Evolutionary conservation across 148 eudicot genomes (phyloP), one percentile per base, ranked within the genome.

Genomic region (Linanthus parryae): DNA sequence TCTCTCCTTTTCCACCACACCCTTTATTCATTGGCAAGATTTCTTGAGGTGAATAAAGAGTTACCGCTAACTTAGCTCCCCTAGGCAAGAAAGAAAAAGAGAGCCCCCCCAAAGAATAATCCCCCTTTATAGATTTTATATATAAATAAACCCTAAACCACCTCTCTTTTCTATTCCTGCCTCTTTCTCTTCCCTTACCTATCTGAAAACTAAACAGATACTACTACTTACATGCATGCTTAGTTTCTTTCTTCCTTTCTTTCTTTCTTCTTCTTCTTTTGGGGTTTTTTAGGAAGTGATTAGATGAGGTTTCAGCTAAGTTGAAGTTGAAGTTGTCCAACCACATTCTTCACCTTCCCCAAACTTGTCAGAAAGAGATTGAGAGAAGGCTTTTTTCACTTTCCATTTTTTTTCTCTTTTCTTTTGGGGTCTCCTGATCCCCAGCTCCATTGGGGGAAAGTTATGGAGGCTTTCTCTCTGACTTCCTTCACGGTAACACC

Each of bases 401-500:
- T 55, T 71, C 36, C 40, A 33, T 37, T 49, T 34, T 55, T 35
- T 18, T 57, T 60, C 34, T 28, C 35, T 50, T 28, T 42, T 40
- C 42, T 50, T 75, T 72, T 58, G n/a, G n/a, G n/a, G n/a, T n/a
- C n/a, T n/a, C n/a, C n/a, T n/a, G n/a, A n/a, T n/a, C n/a, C n/a
- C n/a, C n/a, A n/a, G n/a, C 37, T 21, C 14, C 48, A 44, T 52
- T 37, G 51, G 48, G 57, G 62, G 68, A 64, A 61, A 79, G 65
- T 49, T 70, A 92, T 92, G 99, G 94, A 77, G 74, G 88, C 83
- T 57, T 72, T 92, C 71, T 71, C 84, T 68, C 77, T 78, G 28
- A 64, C 75, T 73, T 75, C 82, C 55, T 60, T 74, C 77, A 43
- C 70, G 16, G 41, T 78, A 55, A 50, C 67, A 42, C 67, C n/a